Conservation (phyloP, 495 filamentous ascomycete species). For the Friedmanniomyces endolithicus region DNA sequence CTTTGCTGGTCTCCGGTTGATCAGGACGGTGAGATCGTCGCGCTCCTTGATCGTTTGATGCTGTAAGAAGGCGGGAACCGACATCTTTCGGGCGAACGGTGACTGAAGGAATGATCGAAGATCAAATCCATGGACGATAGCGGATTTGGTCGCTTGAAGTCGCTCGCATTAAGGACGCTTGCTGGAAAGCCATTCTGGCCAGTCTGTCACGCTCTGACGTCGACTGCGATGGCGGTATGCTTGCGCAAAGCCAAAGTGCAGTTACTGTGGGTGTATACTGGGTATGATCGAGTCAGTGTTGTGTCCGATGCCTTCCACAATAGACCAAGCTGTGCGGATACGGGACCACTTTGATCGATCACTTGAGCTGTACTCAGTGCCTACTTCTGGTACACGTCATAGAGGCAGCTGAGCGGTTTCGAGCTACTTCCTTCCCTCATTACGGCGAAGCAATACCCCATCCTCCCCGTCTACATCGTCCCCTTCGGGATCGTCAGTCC, state of each 20-base stretch:
- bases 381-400: neutral
- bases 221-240: too few relatives aligned
- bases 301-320: too few relatives aligned
- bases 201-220: too few relatives aligned
- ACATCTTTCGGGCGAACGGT: slow-evolving; percentile 11
- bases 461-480: neutral
- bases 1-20: slow-evolving; percentile 15
- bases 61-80: slow-evolving; percentile 7
- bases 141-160: slow-evolving; percentile 1
- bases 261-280: too few relatives aligned
- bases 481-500: neutral
- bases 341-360: too few relatives aligned
- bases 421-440: neutral
- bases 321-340: too few relatives aligned
- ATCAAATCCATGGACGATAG: slow-evolving; percentile 16
- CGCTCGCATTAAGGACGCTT: neutral
- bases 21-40: slow-evolving; percentile 11
- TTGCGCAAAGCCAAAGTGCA: too few relatives aligned
- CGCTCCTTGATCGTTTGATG: slow-evolving; percentile 11
- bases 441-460: neutral
- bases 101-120: slow-evolving; percentile 11
- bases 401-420: neutral
- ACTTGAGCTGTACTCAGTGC: too few relatives aligned
- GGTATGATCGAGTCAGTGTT: too few relatives aligned
- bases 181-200: too few relatives aligned